Percentiles rank a stretch among this genome's conserved stretches.
These are phyloP conservation scores for Sporothrix schenckii DNA, from an alignment of 2,329 filamentous ascomycete species.

Conservation along the genomic window DNA sequence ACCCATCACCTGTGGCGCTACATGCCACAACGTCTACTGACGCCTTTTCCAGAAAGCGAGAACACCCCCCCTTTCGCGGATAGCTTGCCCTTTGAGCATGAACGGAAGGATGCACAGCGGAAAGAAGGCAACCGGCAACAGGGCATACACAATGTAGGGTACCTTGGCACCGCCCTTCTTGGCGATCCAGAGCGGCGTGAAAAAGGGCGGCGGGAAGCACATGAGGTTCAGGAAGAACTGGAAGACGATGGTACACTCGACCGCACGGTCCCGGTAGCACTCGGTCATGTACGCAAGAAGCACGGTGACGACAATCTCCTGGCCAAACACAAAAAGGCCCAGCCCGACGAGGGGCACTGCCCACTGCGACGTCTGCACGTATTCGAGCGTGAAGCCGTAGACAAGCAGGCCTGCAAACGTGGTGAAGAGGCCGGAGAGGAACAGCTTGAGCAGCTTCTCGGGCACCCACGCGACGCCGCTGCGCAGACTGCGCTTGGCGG, in stretches of 20 bases:
- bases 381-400: slow-evolving; percentile 34
- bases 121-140: slow-evolving; percentile 32
- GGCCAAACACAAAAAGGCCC: slow-evolving; percentile 30
- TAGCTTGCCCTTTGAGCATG: slow-evolving; percentile 34
- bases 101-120: slow-evolving; percentile 31
- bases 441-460: slow-evolving; percentile 34
- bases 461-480: slow-evolving; percentile 31
- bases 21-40: background rate
- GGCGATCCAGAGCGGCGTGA: slow-evolving; percentile 35
- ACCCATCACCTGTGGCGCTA: too few relatives aligned
- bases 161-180: slow-evolving; percentile 30
- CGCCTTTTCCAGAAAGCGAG: slow-evolving; percentile 7
- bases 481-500: slow-evolving; percentile 31
- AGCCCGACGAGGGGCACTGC: slow-evolving; percentile 28
- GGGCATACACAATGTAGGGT: slow-evolving; percentile 33
- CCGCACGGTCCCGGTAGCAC: slow-evolving; percentile 34
- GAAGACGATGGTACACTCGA: slow-evolving; percentile 35
- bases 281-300: slow-evolving; percentile 36
- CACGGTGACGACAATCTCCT: slow-evolving; percentile 35
- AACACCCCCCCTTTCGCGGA: slow-evolving; percentile 21
- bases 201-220: slow-evolving; percentile 35
- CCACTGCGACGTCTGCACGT: slow-evolving; percentile 28
- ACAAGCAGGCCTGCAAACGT: slow-evolving; percentile 28
- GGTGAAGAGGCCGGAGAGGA: slow-evolving; percentile 28
- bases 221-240: slow-evolving; percentile 36